Evolutionary conservation across 768 basidiomycete genomes (phyloP).

Genomic region (Pholiota conissans): DNA sequence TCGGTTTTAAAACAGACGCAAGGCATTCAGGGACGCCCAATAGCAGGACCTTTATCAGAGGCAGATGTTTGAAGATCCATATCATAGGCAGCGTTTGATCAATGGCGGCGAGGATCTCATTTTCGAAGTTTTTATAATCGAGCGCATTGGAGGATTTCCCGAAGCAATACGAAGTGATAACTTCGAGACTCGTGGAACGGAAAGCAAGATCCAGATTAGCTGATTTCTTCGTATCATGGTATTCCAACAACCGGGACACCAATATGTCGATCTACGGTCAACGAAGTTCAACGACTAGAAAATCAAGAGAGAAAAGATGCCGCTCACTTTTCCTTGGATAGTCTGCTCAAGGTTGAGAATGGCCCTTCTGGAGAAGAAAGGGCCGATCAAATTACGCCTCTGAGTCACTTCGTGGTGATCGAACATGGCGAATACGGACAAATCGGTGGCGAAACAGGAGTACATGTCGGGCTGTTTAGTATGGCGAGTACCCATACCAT

Average conservation of each 20-base stretch:
- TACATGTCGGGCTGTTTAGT: conserved; percentile 37
- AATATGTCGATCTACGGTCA: conserved; percentile 39
- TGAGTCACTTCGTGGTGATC: conserved; percentile 34
- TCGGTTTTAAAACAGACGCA: conserved; percentile 32
- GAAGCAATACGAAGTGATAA: conserved; percentile 41
- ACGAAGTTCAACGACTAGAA: background rate
- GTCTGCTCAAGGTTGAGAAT: conserved; percentile 36
- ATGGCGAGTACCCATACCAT: conserved; percentile 36
- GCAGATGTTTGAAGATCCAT: conserved; percentile 38
- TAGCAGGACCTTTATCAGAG: conserved; percentile 29
- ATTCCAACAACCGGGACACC: conserved; percentile 26
- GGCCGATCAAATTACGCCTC: conserved; percentile 34
- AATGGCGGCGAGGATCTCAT: conserved; percentile 33
- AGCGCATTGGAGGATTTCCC: conserved; percentile 30
- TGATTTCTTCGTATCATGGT: conserved; percentile 19
- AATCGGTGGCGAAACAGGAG: conserved; percentile 34
- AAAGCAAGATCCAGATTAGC: conserved; percentile 40
- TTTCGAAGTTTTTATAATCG: conserved; percentile 30
- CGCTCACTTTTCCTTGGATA: conserved; percentile 31
- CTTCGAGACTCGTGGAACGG: conserved; percentile 37
- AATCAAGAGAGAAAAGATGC: background rate
- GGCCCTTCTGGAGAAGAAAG: conserved; percentile 40
- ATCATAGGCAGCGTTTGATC: conserved; percentile 36
- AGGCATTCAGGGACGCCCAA: conserved; percentile 32
- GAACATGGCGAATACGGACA: conserved; percentile 35